Evolutionary conservation across 2,329 filamentous ascomycete genomes (phyloP), one percentile per base, ranked within the genome.

Genomic region (Eutypa lata): DNA sequence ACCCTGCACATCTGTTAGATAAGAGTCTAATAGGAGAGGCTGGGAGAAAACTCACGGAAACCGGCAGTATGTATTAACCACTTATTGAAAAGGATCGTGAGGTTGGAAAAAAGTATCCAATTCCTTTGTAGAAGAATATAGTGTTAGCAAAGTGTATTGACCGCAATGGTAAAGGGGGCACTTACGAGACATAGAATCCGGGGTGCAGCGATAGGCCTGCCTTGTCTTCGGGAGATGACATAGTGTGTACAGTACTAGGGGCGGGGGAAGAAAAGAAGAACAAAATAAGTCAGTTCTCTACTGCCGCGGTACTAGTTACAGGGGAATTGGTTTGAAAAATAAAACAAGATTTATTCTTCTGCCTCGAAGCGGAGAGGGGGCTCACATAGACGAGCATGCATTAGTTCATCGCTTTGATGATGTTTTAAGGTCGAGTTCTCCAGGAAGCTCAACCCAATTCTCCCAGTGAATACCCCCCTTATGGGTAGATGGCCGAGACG

Each of bases 51-150:
- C 87, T 78, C 75, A 90, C 88, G 80, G 72, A 93, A 93, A 53
- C 87, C 81, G 64, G 81, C 81, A 57, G 83, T 85, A 67, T 90
- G 84, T 54, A 96, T 81, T 48, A 96, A 83, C 83, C 88, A 92
- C 76, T 96, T 96, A 79, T 96, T 96, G 80, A 95, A 95, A 56
- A 96, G 76, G 67, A 96, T 95, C 56, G 92, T 91, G 64, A 83
- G 79, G 59, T 90, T 93, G 64, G 89, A 94, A 68, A 94, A 83
- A 60, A 90, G 79, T 61, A 96, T 95, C 90, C 91, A 96, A 65
- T 83, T 81, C 51, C 79, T 81, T 53, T 24, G 18, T 4, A 6
- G 21, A 45, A 16, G n/a, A 21, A 19, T 24, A 45, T 6, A 6
- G 42, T 26, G 42, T 45, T 28, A 45, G 42, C 22, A 45, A 14